Conservation (phyloP, 2,329 filamentous ascomycete species). For the Graphilbum ipis-grandicollis region DNA sequence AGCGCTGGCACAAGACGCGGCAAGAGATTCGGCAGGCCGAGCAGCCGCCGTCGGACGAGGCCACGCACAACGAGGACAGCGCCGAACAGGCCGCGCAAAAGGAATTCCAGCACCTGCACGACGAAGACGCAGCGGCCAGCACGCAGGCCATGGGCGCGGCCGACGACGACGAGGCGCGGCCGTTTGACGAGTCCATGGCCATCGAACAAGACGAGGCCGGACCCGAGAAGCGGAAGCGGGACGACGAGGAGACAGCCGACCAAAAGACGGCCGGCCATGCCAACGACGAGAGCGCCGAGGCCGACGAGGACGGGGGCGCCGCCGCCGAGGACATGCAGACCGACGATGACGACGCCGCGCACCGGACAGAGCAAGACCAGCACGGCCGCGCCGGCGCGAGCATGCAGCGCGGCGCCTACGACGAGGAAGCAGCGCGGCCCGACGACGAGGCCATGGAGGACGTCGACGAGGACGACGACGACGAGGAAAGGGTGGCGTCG, state of each 20-base stretch:
- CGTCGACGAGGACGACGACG: slow-evolving; percentile 24
- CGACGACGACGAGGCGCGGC: slow-evolving; percentile 56
- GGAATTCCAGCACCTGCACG: slow-evolving; percentile 87
- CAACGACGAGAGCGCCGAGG: slow-evolving; percentile 22
- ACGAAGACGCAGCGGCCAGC: slow-evolving; percentile 68
- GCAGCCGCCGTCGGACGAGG: slow-evolving; percentile 26
- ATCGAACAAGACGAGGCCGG: slow-evolving; percentile 54
- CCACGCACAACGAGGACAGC: slow-evolving; percentile 10
- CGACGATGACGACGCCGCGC: slow-evolving; percentile 22
- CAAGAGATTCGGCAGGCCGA: slow-evolving; percentile 53
- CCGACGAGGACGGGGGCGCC: slow-evolving; percentile 20
- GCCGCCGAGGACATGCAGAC: slow-evolving; percentile 3
- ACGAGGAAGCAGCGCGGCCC: too few relatives aligned
- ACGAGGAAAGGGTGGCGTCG: slow-evolving; percentile 35
- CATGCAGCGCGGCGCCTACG: slow-evolving; percentile 39
- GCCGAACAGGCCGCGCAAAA: slow-evolving; percentile 57
- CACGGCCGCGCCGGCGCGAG: slow-evolving; percentile 42
- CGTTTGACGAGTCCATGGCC: slow-evolving; percentile 77
- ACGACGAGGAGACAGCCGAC: slow-evolving; percentile 28
- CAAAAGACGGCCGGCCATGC: slow-evolving; percentile 23
- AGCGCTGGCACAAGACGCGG: slow-evolving; percentile 83
- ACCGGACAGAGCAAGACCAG: slow-evolving; percentile 25
- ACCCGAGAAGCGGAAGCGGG: slow-evolving; percentile 11
- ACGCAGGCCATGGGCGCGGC: slow-evolving; percentile 83
- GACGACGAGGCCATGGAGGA: slow-evolving; percentile 14